phyloP scores from a whole-genome alignment of 2,329 filamentous ascomycete species.

The Ceratocystis smalleyi region DNA sequence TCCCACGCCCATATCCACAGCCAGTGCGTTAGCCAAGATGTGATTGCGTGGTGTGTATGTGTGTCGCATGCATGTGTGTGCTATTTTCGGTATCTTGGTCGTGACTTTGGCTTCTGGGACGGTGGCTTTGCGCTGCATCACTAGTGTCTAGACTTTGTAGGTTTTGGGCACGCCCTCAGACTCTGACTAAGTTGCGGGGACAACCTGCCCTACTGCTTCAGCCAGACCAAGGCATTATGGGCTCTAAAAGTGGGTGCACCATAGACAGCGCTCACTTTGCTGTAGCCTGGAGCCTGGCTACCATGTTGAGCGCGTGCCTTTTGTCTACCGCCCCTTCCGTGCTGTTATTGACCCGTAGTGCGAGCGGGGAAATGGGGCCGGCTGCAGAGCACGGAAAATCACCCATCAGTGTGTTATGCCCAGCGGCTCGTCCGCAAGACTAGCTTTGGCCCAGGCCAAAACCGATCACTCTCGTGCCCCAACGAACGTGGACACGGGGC shows the following conservation, averaged over 20 bases:
- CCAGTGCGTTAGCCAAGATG: background rate
- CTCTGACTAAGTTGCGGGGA: background rate
- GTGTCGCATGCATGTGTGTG: background rate
- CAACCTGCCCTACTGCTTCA: background rate
- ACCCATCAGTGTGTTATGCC: background rate
- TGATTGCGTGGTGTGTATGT: background rate
- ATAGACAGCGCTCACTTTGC: background rate
- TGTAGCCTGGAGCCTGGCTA: background rate
- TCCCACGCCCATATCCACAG: background rate
- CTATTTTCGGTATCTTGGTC: background rate
- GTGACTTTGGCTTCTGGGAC: background rate
- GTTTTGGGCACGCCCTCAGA: background rate
- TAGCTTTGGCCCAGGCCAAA: background rate
- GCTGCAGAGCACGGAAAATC: background rate
- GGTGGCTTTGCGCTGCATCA: slow-evolving; percentile 1
- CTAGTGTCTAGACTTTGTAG: background rate
- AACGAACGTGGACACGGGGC: background rate
- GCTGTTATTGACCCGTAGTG: background rate
- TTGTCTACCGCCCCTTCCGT: background rate
- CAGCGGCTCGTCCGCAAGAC: background rate
- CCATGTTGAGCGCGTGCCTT: background rate
- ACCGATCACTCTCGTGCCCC: background rate
- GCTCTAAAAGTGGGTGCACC: background rate
- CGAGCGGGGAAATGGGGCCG: background rate
- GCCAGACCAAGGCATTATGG: background rate